phyloP scores from a whole-genome alignment of 345 rosid genomes.

The Lepidium africanum region DNA sequence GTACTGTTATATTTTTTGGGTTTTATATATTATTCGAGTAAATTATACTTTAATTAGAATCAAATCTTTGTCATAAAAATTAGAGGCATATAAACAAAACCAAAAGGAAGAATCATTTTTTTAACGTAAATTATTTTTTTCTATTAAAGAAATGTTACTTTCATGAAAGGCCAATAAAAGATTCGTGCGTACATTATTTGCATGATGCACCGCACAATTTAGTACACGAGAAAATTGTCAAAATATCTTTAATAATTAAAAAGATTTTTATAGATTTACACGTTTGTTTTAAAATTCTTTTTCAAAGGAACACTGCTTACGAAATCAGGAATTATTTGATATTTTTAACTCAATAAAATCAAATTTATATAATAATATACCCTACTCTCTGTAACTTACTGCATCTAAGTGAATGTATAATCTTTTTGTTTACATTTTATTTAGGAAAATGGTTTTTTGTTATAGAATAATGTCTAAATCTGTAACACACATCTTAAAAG shows the following conservation, averaged over 20 bases:
- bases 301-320: too few species aligned
- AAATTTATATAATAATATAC: too few species aligned
- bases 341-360: too few species aligned
- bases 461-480: too few species aligned
- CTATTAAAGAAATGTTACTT: background rate
- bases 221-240: conserved; percentile 3
- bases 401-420: too few species aligned
- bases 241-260: background rate
- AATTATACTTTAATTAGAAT: conserved; percentile 2
- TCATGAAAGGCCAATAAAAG: conserved; percentile 6
- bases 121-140: background rate
- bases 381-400: too few species aligned
- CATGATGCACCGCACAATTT: conserved; percentile 21
- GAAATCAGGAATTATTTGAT: too few species aligned
- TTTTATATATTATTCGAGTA: background rate
- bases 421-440: too few species aligned
- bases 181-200: conserved; percentile 21
- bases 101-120: conserved; percentile 2
- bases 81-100: background rate
- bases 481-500: too few species aligned
- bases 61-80: conserved; percentile 22
- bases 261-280: too few species aligned
- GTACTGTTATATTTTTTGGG: background rate
- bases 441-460: too few species aligned
- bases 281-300: too few species aligned